A percentile compares a stretch with the other conserved stretches of the same genome.
Evolutionary conservation across 1,139 yeast genomes (phyloP).

Genomic region (Geotrichum citri-aurantii): DNA sequence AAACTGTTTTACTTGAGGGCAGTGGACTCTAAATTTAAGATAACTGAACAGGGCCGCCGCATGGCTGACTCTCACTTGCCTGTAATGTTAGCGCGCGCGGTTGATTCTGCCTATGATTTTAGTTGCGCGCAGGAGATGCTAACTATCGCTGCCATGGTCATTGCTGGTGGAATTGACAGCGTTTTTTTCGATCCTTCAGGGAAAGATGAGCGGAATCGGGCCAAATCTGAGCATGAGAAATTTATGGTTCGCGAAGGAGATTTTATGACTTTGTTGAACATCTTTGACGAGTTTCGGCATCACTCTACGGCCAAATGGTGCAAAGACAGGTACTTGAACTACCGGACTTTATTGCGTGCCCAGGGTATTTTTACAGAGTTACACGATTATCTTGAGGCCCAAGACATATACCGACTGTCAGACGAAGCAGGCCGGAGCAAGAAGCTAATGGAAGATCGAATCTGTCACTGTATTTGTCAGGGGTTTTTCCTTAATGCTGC

Average conservation of each 20-base stretch:
- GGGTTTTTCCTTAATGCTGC: slow-evolving; percentile 23
- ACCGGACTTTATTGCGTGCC: slow-evolving; percentile 66
- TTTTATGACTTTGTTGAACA: slow-evolving; percentile 75
- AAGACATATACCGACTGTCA: slow-evolving; percentile 3
- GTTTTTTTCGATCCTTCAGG: slow-evolving; percentile 73
- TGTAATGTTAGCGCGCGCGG: slow-evolving; percentile 20
- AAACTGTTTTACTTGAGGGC: slow-evolving; percentile 57
- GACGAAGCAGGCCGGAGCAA: slow-evolving; percentile 1
- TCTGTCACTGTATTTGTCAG: slow-evolving; percentile 19
- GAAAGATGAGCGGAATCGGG: slow-evolving; percentile 69
- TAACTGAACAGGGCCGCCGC: slow-evolving; percentile 64
- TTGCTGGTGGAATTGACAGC: slow-evolving; percentile 66
- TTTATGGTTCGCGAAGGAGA: slow-evolving; percentile 86
- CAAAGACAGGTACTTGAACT: slow-evolving; percentile 67
- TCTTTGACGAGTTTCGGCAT: slow-evolving; percentile 57
- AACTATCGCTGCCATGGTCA: slow-evolving; percentile 70
- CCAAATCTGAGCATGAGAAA: slow-evolving; percentile 42
- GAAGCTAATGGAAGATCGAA: slow-evolving; percentile 11
- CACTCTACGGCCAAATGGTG: slow-evolving; percentile 57
- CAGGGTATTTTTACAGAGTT: slow-evolving; percentile 18
- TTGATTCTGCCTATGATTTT: slow-evolving; percentile 18
- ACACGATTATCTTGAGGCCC: slow-evolving; percentile 7
- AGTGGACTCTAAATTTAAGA: slow-evolving; percentile 70
- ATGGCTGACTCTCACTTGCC: slow-evolving; percentile 54
- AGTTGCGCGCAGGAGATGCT: slow-evolving; percentile 72